phyloP scores from a whole-genome alignment of 2,329 filamentous ascomycete species.

The Verticillium longisporum region DNA sequence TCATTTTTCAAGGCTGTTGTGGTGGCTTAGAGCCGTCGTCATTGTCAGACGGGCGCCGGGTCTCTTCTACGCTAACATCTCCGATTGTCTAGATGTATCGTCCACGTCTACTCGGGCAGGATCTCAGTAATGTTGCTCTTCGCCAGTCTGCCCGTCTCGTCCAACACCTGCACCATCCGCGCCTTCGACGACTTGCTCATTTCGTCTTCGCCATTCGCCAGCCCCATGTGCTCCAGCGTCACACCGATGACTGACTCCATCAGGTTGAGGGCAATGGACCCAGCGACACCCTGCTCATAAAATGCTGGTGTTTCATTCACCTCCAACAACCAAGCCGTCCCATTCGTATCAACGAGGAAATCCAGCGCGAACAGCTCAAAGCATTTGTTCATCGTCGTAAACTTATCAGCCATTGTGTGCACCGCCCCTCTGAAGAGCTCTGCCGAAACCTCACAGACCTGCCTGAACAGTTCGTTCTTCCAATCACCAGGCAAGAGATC shows the following conservation, averaged over 20 bases:
- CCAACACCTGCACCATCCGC: slow-evolving; percentile 17
- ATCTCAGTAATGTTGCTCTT: slow-evolving; percentile 22
- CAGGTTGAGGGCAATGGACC: slow-evolving; percentile 21
- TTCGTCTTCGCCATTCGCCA: slow-evolving; percentile 6
- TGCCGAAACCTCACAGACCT: slow-evolving; percentile 24
- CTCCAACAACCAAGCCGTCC: slow-evolving; percentile 26
- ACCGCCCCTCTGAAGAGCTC: slow-evolving; percentile 26
- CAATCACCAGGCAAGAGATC: slow-evolving; percentile 20
- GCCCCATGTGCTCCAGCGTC: slow-evolving; percentile 26
- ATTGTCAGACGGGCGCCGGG: not conserved
- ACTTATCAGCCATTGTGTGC: slow-evolving; percentile 30
- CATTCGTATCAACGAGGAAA: slow-evolving; percentile 24
- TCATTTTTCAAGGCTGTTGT: not conserved
- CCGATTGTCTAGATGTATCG: not conserved
- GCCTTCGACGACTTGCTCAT: slow-evolving; percentile 8
- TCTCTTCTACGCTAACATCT: not conserved
- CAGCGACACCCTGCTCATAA: slow-evolving; percentile 25
- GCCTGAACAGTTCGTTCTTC: slow-evolving; percentile 24
- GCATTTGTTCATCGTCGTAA: slow-evolving; percentile 26
- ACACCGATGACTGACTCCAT: slow-evolving; percentile 28
- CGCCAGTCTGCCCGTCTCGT: slow-evolving; percentile 18
- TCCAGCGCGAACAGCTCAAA: slow-evolving; percentile 30
- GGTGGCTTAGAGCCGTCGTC: not conserved
- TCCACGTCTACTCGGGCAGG: slow-evolving; percentile 6
- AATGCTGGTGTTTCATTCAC: slow-evolving; percentile 31